These are phyloP conservation scores for Lactifluus pinguis DNA, from an alignment of 768 basidiomycete species.

Conservation along the genomic window DNA sequence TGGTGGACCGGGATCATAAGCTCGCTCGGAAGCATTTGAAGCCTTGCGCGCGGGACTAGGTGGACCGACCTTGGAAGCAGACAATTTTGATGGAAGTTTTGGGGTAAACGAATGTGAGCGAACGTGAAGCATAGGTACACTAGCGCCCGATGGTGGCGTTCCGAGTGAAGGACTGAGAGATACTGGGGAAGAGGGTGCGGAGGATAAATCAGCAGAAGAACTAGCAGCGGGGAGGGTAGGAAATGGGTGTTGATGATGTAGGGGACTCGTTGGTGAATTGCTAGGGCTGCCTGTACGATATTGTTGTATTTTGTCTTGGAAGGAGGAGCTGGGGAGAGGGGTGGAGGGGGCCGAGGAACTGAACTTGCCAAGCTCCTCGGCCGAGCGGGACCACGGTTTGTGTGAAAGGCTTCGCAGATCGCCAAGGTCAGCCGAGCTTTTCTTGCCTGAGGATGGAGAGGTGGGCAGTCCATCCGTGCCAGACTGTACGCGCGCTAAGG, in stretches of 20 bases:
- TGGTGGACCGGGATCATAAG: background rate
- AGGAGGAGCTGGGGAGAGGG: constrained; percentile 37
- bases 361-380: constrained; percentile 64
- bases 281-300: constrained; percentile 46
- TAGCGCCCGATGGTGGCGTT: constrained; percentile 12
- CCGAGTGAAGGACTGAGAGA: constrained; percentile 26
- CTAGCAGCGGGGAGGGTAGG: constrained; percentile 23
- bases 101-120: constrained; percentile 67
- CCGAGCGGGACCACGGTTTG: constrained; percentile 72
- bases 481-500: constrained; percentile 35
- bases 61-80: constrained; percentile 40
- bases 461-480: constrained; percentile 31
- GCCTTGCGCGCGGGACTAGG: constrained; percentile 44
- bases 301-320: constrained; percentile 55
- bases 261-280: constrained; percentile 21
- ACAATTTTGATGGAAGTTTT: constrained; percentile 59
- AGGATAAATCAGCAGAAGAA: constrained; percentile 7
- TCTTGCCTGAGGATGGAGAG: constrained; percentile 26
- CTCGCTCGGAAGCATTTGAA: constrained; percentile 20
- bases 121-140: constrained; percentile 34
- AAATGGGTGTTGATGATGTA: constrained; percentile 26
- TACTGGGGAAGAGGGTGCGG: constrained; percentile 22
- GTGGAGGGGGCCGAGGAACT: constrained; percentile 28
- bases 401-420: constrained; percentile 63
- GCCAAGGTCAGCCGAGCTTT: constrained; percentile 36